Conservation (phyloP, 768 basidiomycete species). For the Lactarius akahatsu region DNA sequence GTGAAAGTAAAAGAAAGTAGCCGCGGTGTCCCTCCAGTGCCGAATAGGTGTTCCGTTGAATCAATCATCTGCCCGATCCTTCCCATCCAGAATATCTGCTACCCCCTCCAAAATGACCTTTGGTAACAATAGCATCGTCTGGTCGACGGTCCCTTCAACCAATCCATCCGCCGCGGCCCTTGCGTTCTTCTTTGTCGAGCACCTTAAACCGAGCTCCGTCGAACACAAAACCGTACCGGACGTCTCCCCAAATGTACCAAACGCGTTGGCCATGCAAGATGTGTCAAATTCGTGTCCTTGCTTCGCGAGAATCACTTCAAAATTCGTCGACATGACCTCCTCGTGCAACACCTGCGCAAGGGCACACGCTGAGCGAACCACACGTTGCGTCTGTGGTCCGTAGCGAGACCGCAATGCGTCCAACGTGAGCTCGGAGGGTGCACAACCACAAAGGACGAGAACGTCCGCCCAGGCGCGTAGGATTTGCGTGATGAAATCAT, state of each 20-base stretch:
- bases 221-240: conserved; percentile 53
- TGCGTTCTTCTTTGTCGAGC: conserved; percentile 51
- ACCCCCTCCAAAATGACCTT: conserved; percentile 79
- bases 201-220: conserved; percentile 69
- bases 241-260: conserved; percentile 56
- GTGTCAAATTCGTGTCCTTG: conserved; percentile 50
- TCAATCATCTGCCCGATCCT: conserved; percentile 6
- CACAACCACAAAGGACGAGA: conserved; percentile 60
- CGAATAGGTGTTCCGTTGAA: neutral
- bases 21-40: neutral
- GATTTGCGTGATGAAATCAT: conserved; percentile 72
- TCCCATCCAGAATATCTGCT: conserved; percentile 45
- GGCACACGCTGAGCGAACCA: conserved; percentile 61
- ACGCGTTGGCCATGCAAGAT: conserved; percentile 58
- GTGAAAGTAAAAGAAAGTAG: neutral
- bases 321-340: conserved; percentile 75
- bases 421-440: conserved; percentile 28
- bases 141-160: conserved; percentile 50
- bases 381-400: conserved; percentile 60
- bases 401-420: conserved; percentile 50
- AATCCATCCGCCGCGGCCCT: conserved; percentile 30
- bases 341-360: conserved; percentile 65
- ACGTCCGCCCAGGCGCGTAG: conserved; percentile 71
- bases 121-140: conserved; percentile 62
- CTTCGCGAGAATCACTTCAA: conserved; percentile 66